Evolutionary conservation across 177 flowering plant genomes (phyloP).

Genomic region (Vitis hybrid): DNA sequence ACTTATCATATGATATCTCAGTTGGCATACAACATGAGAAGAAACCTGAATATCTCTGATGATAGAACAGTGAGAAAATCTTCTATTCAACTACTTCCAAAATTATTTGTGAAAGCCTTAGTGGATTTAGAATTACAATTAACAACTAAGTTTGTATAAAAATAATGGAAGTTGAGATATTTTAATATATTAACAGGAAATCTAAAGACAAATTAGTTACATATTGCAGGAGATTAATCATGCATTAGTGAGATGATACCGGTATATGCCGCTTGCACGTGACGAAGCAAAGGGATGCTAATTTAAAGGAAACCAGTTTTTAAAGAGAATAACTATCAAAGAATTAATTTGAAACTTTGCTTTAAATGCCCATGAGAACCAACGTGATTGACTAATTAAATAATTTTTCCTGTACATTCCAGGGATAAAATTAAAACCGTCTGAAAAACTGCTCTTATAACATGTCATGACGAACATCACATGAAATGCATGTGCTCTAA

Average conservation of each 20-base stretch:
- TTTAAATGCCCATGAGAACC: not conserved
- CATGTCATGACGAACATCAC: not conserved
- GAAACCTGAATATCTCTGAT: not conserved
- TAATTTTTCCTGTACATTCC: not conserved
- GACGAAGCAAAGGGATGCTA: not conserved
- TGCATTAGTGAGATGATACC: not conserved
- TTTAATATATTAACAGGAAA: too few relatives aligned
- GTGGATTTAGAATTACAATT: slow-evolving; percentile 1
- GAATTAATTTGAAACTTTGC: not conserved
- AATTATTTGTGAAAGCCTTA: not conserved
- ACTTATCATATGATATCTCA: not conserved
- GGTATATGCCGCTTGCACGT: not conserved
- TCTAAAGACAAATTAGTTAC: too few relatives aligned
- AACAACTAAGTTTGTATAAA: not conserved
- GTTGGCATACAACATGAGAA: not conserved
- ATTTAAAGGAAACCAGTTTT: too few relatives aligned
- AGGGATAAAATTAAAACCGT: not conserved
- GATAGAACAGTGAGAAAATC: not conserved
- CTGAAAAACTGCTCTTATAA: not conserved
- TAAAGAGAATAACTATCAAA: not conserved
- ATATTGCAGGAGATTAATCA: not conserved
- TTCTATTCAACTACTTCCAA: not conserved
- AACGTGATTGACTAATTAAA: not conserved
- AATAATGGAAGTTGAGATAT: not conserved
- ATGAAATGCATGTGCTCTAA: not conserved